A percentile compares a stretch with the other conserved stretches of the same genome.
These are phyloP conservation scores for Kappamyces sp. DNA, from an alignment of 192 early-diverging fungal genomes.

Conservation along the genomic window DNA sequence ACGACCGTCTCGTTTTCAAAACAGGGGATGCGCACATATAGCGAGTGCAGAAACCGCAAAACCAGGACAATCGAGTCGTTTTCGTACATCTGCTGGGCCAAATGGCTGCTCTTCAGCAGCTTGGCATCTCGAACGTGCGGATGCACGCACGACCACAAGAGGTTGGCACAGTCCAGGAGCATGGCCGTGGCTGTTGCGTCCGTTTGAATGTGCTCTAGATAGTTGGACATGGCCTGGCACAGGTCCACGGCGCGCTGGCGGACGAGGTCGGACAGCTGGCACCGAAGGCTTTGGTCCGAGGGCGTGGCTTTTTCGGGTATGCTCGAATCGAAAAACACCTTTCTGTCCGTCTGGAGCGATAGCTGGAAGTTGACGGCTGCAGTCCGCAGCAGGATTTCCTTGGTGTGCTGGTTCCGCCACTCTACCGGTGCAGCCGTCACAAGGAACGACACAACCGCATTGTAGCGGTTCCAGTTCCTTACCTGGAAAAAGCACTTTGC, in stretches of 20 bases:
- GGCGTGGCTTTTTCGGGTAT: conserved; percentile 11
- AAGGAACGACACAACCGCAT: not conserved
- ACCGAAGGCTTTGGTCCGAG: conserved; percentile 2
- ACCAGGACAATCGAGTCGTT: not conserved
- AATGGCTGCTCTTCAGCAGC: not conserved
- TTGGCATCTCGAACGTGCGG: conserved; percentile 29
- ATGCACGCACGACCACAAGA: conserved; percentile 36
- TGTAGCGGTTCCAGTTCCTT: not conserved
- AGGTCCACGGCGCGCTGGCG: not conserved
- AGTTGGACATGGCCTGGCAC: conserved; percentile 1
- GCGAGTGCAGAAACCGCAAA: conserved; percentile 2
- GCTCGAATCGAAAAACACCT: conserved; percentile 13
- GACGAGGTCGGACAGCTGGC: not conserved
- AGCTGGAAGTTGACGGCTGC: not conserved
- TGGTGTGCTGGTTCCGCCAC: not conserved
- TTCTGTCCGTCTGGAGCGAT: conserved; percentile 2
- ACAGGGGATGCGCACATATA: not conserved
- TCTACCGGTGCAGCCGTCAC: not conserved
- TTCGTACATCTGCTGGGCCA: not conserved
- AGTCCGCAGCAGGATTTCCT: not conserved
- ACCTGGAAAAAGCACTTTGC: not conserved
- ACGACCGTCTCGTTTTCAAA: not conserved
- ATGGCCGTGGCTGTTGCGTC: conserved; percentile 4
- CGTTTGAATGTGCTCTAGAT: not conserved
- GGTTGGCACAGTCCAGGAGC: conserved; percentile 26